Evolutionary conservation across 495 filamentous ascomycete species (phyloP), one percentile per base, ranked within the genome.

Genomic region (Talaromyces wortmannii): DNA sequence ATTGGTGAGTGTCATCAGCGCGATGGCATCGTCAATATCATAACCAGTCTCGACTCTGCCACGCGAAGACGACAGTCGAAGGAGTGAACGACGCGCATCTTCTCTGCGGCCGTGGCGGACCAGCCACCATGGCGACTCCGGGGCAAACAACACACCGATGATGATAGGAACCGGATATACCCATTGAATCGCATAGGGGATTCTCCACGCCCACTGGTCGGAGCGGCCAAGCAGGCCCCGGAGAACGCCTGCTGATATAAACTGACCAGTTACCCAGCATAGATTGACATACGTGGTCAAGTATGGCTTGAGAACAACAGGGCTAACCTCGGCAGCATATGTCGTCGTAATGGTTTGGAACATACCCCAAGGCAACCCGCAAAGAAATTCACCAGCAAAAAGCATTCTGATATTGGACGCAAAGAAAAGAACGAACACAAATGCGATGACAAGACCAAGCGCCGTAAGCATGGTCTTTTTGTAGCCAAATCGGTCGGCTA

Each of bases 381-480:
- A 47, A 8, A 55, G 51, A 6, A 58, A 30, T 43, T 58, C 51
- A 3, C 56, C 56, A 11, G 52, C 51, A 45, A 58, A 52, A 13
- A 58, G 56, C 56, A 58, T 58, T 30, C 29, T 17, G 40, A 55
- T 18, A 31, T 48, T 42, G 18, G 29, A 17, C 6, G 56, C 51
- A 29, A 58, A 58, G 46, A 81, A 81, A 63, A 85, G 81, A 58
- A 90, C 74, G 32, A 82, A 74, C 11, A 81, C 82, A 63, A 87
- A 85, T n/a, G 83, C 70, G 7, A 80, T 63, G 29, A 81, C 65
- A 11, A 68, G 46, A 5, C 70, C 48, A 3, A 80, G 63, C 40
- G 83, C 83, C 51, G 82, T 84, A 60, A 86, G 74, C 47, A 86
- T 64, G 3, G 87, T 75, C 49, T 81, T 82, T 49, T 68, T 67